A percentile compares a stretch with the other conserved stretches of the same genome.
Conservation (phyloP, 176 grass and related monocot species). For the Leersia perrieri region DNA sequence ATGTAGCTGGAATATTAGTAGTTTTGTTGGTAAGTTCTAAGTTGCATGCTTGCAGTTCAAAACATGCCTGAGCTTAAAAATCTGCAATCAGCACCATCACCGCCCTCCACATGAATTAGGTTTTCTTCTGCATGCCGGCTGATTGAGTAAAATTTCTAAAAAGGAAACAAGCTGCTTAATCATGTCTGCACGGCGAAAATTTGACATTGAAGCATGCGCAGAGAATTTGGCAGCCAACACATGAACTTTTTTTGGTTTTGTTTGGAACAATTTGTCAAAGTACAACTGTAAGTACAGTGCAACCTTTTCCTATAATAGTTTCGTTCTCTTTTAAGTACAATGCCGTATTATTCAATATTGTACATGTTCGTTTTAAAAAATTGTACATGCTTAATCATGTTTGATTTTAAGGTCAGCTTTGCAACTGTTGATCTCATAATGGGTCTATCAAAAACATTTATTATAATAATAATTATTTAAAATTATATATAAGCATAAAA, state of each 20-base stretch:
- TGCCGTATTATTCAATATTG: neutral
- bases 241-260: neutral
- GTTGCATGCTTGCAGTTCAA: too few relatives aligned
- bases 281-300: neutral
- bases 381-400: too few relatives aligned
- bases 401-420: too few relatives aligned
- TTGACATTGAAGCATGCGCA: neutral
- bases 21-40: constrained; percentile 58
- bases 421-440: too few relatives aligned
- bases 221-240: neutral
- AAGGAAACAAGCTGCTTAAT: neutral
- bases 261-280: neutral
- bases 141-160: neutral
- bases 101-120: constrained; percentile 13
- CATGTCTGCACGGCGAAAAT: neutral
- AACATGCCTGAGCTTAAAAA: constrained; percentile 36
- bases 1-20: too few relatives aligned
- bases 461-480: too few relatives aligned
- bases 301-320: neutral
- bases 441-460: too few relatives aligned
- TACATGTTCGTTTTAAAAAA: too few relatives aligned
- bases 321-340: neutral
- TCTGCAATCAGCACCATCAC: constrained; percentile 21
- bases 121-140: neutral
- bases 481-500: too few relatives aligned